These are phyloP conservation scores for Xylaria sp. DNA, from an alignment of 2,329 filamentous ascomycete genomes.

Conservation along the genomic window DNA sequence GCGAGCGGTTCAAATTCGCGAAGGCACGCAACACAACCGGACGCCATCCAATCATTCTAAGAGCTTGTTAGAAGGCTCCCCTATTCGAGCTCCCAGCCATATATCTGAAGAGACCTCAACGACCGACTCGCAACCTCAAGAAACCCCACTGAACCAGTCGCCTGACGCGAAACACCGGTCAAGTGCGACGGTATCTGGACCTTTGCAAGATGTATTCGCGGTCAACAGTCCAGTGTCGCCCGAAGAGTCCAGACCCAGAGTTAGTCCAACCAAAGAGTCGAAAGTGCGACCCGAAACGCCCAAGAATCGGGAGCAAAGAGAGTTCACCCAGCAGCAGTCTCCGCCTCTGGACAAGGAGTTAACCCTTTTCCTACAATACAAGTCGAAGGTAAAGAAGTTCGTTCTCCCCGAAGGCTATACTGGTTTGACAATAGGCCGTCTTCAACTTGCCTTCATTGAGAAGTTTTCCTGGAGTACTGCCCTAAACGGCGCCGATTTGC, in stretches of 20 bases:
- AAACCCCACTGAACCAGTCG: slow-evolving; percentile 48
- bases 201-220: slow-evolving; percentile 46
- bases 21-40: slow-evolving; percentile 45
- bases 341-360: slow-evolving; percentile 78
- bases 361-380: slow-evolving; percentile 92
- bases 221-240: slow-evolving; percentile 31
- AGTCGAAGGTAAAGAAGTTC: slow-evolving; percentile 95
- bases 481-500: slow-evolving; percentile 83
- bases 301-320: slow-evolving; percentile 46
- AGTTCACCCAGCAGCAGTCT: slow-evolving; percentile 56
- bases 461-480: slow-evolving; percentile 99
- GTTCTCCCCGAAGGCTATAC: slow-evolving; percentile 77
- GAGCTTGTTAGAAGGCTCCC: slow-evolving; percentile 49
- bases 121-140: slow-evolving; percentile 27
- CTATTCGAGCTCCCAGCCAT: slow-evolving; percentile 52
- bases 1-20: slow-evolving; percentile 56
- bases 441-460: slow-evolving; percentile 96
- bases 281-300: slow-evolving; percentile 33
- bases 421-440: slow-evolving; percentile 76
- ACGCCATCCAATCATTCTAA: slow-evolving; percentile 44
- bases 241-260: slow-evolving; percentile 25
- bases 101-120: slow-evolving; percentile 57
- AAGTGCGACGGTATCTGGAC: slow-evolving; percentile 56
- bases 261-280: slow-evolving; percentile 18
- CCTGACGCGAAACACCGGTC: slow-evolving; percentile 60